Base-by-base conservation (phyloP, 306 rosid genomes). In the Pterocarpus macrocarpus region DNA sequence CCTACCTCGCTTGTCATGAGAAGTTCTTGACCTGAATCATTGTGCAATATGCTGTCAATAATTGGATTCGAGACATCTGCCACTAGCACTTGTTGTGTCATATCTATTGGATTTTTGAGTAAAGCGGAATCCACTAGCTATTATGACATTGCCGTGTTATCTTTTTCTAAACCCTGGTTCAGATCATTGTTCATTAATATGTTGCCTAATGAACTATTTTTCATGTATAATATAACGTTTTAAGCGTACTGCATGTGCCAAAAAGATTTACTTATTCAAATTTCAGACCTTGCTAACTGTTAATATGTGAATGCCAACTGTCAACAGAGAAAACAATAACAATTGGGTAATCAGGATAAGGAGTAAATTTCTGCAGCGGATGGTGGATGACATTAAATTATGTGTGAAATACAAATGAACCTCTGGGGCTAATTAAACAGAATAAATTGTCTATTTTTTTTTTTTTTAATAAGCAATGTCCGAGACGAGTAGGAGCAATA, bases 31-130 rank as follows among this genome's bases (percentile, higher is more conserved):
- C 11, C 4, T 11, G 73, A 55, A 83, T 77, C 75, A 83, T 83
- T 77, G 64, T 53, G 38, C n/a, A 71, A 63, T 49, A 55, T 71
- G 79, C 45, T 72, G 12, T 71, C 61, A 73, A 82, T 82, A 52
- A 77, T 77, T 83, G 79, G 82, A 32, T 17, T 67, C 39, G 8
- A 44, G 79, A 77, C 47, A 71, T 64, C 10, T 36, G 47, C 5
- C 58, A 13, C 32, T 52, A 14, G 35, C 79, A 62, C 79, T 77
- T 49, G n/a, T 82, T 38, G 55, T 58, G 58, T 28, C 56, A 75
- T 65, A 81, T 75, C 57, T 58, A 34, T 45, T 45, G 71, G 80
- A 35, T 45, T 6, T 67, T 50, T 47, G 49, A 32, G 32, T 66
- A 73, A 81, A 73, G 75, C 17, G 13, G 50, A 64, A 65, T 65